phyloP scores from a whole-genome alignment of 192 early-diverging fungal species.

The Rhizoclosmatium sp. region DNA sequence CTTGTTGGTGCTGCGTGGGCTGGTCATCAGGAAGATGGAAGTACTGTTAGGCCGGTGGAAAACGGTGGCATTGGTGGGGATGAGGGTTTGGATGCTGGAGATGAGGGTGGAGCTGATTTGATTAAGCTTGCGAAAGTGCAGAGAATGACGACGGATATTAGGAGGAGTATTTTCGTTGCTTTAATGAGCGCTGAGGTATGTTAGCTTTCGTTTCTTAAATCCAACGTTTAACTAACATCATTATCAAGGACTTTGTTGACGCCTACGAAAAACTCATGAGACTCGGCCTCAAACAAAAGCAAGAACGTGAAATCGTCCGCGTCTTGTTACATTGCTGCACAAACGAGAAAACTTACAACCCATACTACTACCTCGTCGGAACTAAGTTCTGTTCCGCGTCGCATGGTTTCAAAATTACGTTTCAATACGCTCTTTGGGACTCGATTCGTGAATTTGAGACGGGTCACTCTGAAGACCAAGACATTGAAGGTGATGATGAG shows the following conservation, averaged over 20 bases:
- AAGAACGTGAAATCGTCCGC: constrained; percentile 93
- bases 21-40: constrained; percentile 67
- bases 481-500: constrained; percentile 72
- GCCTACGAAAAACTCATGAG: constrained; percentile 86
- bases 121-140: constrained; percentile 81
- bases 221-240: not conserved
- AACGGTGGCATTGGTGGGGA: not conserved
- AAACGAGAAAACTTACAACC: constrained; percentile 90
- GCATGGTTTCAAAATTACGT: constrained; percentile 86
- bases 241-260: constrained; percentile 83
- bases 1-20: constrained; percentile 94
- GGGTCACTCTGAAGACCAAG: constrained; percentile 71
- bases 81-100: constrained; percentile 32
- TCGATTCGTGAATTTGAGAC: constrained; percentile 72
- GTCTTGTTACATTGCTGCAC: constrained; percentile 91
- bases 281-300: constrained; percentile 86
- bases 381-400: constrained; percentile 79
- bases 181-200: constrained; percentile 87
- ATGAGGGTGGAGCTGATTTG: constrained; percentile 55
- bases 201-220: not conserved
- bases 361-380: constrained; percentile 90
- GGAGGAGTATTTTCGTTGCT: constrained; percentile 89
- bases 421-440: constrained; percentile 97
- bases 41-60: constrained; percentile 13
- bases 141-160: constrained; percentile 97